A percentile compares a stretch with the other conserved stretches of the same genome.
Conservation (phyloP, 768 basidiomycete genomes). For the Gautieria morchelliformis region DNA sequence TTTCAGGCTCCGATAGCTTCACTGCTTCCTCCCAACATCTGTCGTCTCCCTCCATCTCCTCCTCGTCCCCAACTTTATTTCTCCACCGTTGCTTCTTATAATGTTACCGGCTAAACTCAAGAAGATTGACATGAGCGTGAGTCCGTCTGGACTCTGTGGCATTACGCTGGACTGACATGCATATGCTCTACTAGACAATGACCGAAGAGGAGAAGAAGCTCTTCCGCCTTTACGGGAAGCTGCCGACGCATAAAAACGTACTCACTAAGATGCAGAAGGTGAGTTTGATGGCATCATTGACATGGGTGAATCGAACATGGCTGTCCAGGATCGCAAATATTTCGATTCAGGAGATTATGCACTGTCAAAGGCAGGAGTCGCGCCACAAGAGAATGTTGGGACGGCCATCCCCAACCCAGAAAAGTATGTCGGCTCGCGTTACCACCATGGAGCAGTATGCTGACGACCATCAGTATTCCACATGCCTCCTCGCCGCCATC, state of each 20-base stretch:
- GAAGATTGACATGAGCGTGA: conserved; percentile 90
- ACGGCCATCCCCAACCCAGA: conserved; percentile 98
- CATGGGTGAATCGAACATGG: neutral
- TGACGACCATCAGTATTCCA: conserved; percentile 57
- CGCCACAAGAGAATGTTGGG: conserved; percentile 82
- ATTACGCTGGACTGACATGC: neutral
- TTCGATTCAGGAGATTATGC: conserved; percentile 99
- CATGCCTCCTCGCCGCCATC: conserved; percentile 71
- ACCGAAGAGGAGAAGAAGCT: conserved; percentile 88
- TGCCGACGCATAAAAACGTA: conserved; percentile 88
- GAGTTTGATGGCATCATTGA: conserved; percentile 11
- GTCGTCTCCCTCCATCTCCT: conserved; percentile 10
- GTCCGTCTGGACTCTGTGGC: conserved; percentile 20
- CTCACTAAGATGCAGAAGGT: conserved; percentile 96
- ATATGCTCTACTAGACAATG: conserved; percentile 44
- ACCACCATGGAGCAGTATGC: conserved; percentile 1
- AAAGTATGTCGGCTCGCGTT: conserved; percentile 47
- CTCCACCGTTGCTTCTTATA: conserved; percentile 12
- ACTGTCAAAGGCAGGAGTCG: conserved; percentile 86
- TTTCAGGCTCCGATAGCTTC: conserved; percentile 21
- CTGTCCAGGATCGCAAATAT: conserved; percentile 86
- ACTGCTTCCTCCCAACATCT: conserved; percentile 9
- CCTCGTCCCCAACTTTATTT: conserved; percentile 18
- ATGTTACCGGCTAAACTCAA: conserved; percentile 79
- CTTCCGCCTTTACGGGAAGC: conserved; percentile 89